These are phyloP conservation scores for Ogataea siamensis DNA, from an alignment of 805 yeast species.

Conservation along the genomic window DNA sequence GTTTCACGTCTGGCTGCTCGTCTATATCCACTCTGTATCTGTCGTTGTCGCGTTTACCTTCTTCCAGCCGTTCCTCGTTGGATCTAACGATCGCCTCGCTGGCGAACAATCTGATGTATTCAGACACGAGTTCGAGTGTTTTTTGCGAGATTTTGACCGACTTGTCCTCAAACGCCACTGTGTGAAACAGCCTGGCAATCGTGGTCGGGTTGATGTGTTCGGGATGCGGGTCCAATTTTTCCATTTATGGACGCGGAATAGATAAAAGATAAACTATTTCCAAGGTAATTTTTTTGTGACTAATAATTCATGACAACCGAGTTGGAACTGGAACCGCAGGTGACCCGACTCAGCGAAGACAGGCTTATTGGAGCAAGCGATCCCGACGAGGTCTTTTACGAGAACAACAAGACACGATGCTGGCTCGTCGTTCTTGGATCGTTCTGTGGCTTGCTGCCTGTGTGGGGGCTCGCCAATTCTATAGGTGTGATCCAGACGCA, in stretches of 20 bases:
- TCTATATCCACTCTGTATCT: constrained; percentile 29
- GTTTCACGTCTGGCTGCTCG: constrained; percentile 28
- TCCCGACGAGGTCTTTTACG: constrained; percentile 20
- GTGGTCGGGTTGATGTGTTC: constrained; percentile 32
- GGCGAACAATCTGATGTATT: constrained; percentile 54
- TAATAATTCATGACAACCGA: background rate
- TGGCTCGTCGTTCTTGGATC: constrained; percentile 42
- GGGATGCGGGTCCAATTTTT: constrained; percentile 1
- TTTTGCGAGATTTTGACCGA: constrained; percentile 31
- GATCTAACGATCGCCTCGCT: constrained; percentile 59
- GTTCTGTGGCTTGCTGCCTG: constrained; percentile 39
- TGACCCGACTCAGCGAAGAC: background rate
- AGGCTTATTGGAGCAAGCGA: background rate
- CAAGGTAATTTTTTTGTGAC: no score
- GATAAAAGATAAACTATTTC: background rate
- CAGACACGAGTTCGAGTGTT: constrained; percentile 49
- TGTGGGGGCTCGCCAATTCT: constrained; percentile 54
- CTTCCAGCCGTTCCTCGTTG: constrained; percentile 46
- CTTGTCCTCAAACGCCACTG: constrained; percentile 44
- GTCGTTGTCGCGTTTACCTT: constrained; percentile 15
- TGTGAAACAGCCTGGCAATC: constrained; percentile 51
- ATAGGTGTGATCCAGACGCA: constrained; percentile 63
- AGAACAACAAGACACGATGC: constrained; percentile 42
- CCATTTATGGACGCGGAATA: background rate
- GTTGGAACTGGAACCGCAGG: background rate